Conservation (phyloP, 164 flowering plant genomes). For the Vitis amurensis region DNA sequence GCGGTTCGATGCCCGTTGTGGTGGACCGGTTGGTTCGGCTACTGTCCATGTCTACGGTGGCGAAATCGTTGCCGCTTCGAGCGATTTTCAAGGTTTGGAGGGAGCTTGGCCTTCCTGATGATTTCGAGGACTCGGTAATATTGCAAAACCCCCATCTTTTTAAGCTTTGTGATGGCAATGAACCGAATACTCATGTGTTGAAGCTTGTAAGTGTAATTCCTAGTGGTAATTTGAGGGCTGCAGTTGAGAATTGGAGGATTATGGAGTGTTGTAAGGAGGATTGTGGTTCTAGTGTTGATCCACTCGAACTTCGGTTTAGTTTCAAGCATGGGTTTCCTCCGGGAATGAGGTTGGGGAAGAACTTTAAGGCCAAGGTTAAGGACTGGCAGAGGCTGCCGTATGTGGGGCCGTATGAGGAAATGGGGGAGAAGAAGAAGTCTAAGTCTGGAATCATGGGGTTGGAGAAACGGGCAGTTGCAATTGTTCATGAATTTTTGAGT, state of each 20-base stretch:
- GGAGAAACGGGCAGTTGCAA: constrained; percentile 88
- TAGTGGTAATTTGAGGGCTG: constrained; percentile 25
- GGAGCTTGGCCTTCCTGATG: constrained; percentile 89
- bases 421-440: constrained; percentile 31
- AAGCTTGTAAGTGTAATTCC: constrained; percentile 34
- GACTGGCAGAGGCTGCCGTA: constrained; percentile 82
- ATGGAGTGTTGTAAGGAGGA: constrained; percentile 56
- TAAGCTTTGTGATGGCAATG: constrained; percentile 45
- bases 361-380: constrained; percentile 65
- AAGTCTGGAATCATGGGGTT: constrained; percentile 42
- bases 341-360: constrained; percentile 79
- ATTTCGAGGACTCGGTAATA: constrained; percentile 79
- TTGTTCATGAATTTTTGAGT: constrained; percentile 85
- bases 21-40: constrained; percentile 61
- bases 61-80: constrained; percentile 68
- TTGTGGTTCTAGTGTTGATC: constrained; percentile 30
- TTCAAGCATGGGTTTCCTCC: constrained; percentile 78
- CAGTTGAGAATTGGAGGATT: constrained; percentile 76
- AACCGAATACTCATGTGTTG: constrained; percentile 73
- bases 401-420: constrained; percentile 75
- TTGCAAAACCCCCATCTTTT: constrained; percentile 50
- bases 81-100: constrained; percentile 88
- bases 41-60: constrained; percentile 58
- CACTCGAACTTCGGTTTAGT: constrained; percentile 44
- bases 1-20: constrained; percentile 37